Percentiles rank a stretch among this genome's conserved stretches.
Evolutionary conservation across 148 eudicot species (phyloP).

Genomic region (Amaranthus hypochondriacus): DNA sequence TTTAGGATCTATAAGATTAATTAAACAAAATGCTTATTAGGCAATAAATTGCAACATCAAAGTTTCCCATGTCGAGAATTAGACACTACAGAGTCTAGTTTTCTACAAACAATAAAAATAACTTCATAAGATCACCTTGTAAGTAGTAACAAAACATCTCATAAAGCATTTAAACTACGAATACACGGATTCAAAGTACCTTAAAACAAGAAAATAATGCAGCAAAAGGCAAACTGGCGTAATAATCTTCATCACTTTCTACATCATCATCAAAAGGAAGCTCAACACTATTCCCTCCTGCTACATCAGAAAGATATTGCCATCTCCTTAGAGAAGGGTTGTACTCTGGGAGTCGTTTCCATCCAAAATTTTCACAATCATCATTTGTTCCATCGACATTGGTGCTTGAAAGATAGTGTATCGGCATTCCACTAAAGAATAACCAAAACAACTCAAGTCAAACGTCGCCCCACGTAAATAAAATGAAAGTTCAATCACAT

Average conservation of each 20-base stretch:
- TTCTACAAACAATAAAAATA: background rate
- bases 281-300: slow-evolving; percentile 41
- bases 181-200: slow-evolving; percentile 39
- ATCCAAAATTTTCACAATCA: slow-evolving; percentile 79
- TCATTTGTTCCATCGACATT: slow-evolving; percentile 63
- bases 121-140: background rate
- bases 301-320: slow-evolving; percentile 56
- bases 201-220: slow-evolving; percentile 89
- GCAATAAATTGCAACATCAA: background rate
- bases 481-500: too few species aligned
- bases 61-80: background rate
- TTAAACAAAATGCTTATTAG: background rate
- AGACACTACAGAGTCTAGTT: background rate
- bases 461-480: background rate
- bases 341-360: slow-evolving; percentile 75
- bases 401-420: slow-evolving; percentile 78
- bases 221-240: slow-evolving; percentile 90
- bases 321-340: slow-evolving; percentile 70
- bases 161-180: background rate
- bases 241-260: slow-evolving; percentile 77
- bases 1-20: background rate
- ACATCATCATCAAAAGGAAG: slow-evolving; percentile 53
- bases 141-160: background rate
- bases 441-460: slow-evolving; percentile 13
- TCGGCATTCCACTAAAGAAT: slow-evolving; percentile 74